Evolutionary conservation across 1,284 basidiomycete species (phyloP), one percentile per base, ranked within the genome.

Genomic region (Macrocystidia cucumis): DNA sequence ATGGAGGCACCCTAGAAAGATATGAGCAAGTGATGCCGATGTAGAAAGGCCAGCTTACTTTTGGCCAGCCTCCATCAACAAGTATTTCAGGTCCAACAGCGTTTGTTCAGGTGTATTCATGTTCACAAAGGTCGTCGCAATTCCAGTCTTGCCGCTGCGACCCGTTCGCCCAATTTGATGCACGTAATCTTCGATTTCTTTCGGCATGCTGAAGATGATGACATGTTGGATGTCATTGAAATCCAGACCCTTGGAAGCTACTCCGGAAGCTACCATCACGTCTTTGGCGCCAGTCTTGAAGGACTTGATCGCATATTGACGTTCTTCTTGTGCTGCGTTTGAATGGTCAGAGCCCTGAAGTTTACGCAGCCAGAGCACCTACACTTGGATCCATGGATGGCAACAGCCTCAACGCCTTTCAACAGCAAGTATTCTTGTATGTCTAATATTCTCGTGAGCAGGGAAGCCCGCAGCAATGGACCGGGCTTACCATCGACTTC

Each of bases 111-210:
- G 74, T 2, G 93, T 96, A 51, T 89, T 90, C 82, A 93, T 92
- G 56, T 98, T 98, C 39, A 98, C 91, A 58, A 99, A 98, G n/a
- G 96, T 96, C 14, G 96, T 98, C n/a, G 96, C 96, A 37, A 98
- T 92, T 43, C 96, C 96, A 1, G 95, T 98, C 57, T 97, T 98
- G 16, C 96, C 96, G 43, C 88, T 91, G 45, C 96, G 82, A 37
- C 96, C 96, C 1, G 96, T 99, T 47, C 96, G 86, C 16, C 96
- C 96, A 48, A 98, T 98, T 60, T 98, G 93, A 67, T 98, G 96
- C 20, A 96, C 91, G 50, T 93, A 93, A 55, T 95, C 91, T 62
- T 97, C 96, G 40, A 98, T 98, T 63, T 98, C 96, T 58, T 97
- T 98, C 0, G 96, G 96, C 96, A 99, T 98, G 9, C 89, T 84